Evolutionary conservation across 202 grass and related monocot species (phyloP).

Genomic region (Setaria italica): DNA sequence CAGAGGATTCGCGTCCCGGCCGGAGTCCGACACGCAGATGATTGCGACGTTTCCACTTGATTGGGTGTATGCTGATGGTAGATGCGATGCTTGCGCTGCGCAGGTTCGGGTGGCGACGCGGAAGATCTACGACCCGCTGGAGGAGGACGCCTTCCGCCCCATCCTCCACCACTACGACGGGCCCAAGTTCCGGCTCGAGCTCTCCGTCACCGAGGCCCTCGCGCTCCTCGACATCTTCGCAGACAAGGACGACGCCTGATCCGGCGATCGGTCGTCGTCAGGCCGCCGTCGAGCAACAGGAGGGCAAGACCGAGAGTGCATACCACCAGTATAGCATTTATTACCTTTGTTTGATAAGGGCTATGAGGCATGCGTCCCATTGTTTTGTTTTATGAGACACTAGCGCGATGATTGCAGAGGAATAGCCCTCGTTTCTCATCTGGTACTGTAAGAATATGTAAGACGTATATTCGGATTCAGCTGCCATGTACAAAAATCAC

Average conservation of each 20-base stretch:
- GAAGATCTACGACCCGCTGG: slow-evolving; percentile 80
- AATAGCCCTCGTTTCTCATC: slow-evolving; percentile 29
- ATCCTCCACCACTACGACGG: slow-evolving; percentile 99
- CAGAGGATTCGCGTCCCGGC: too few relatives aligned
- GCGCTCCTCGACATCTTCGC: slow-evolving; percentile 91
- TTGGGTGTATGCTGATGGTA: too few relatives aligned
- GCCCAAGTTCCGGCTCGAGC: slow-evolving; percentile 93
- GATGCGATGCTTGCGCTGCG: not conserved
- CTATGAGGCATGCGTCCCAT: slow-evolving; percentile 46
- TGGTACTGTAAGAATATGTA: not conserved
- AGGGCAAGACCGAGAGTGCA: too few relatives aligned
- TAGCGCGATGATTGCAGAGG: slow-evolving; percentile 46
- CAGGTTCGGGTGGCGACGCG: slow-evolving; percentile 83
- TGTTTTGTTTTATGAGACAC: slow-evolving; percentile 37
- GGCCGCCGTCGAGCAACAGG: too few relatives aligned
- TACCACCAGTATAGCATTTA: not conserved
- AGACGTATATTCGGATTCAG: not conserved
- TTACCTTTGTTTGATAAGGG: not conserved
- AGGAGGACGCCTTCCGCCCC: slow-evolving; percentile 97
- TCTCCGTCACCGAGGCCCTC: slow-evolving; percentile 82
- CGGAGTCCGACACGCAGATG: not conserved
- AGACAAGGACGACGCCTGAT: slow-evolving; percentile 69
- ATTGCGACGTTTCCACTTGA: too few relatives aligned
- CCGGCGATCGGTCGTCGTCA: too few relatives aligned
- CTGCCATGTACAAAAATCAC: slow-evolving; percentile 33